These are phyloP conservation scores for Chaetomium fimeti DNA, from an alignment of 495 filamentous ascomycete genomes.

Conservation along the genomic window DNA sequence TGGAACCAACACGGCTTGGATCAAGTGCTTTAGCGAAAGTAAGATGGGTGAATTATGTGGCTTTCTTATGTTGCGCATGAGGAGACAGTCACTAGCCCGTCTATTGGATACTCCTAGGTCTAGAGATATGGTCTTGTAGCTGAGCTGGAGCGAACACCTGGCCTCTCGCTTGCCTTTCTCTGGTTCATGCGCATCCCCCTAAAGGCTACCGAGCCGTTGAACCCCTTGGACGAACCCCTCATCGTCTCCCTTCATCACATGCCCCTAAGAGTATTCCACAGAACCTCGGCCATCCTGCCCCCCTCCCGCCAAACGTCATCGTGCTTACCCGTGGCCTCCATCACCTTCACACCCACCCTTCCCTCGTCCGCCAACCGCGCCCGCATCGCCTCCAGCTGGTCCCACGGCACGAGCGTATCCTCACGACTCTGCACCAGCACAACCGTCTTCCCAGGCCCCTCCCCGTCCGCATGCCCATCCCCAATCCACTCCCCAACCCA, in stretches of 20 bases:
- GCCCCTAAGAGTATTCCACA: slow-evolving; percentile 19
- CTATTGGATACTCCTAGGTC: too few species aligned
- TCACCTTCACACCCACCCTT: slow-evolving; percentile 17
- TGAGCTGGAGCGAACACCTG: not conserved
- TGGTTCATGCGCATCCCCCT: not conserved
- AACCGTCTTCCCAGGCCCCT: slow-evolving; percentile 31
- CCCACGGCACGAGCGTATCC: slow-evolving; percentile 37
- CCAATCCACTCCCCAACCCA: slow-evolving; percentile 29
- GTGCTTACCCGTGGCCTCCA: slow-evolving; percentile 29
- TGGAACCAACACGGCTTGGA: too few species aligned
- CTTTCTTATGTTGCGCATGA: too few species aligned
- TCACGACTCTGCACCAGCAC: slow-evolving; percentile 38
- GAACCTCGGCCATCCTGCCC: slow-evolving; percentile 26
- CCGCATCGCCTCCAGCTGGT: slow-evolving; percentile 35
- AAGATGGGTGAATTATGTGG: too few species aligned
- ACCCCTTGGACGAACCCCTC: not conserved
- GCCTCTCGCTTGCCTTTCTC: not conserved
- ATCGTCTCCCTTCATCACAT: not conserved
- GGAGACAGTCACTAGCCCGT: too few species aligned
- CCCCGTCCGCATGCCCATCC: slow-evolving; percentile 1
- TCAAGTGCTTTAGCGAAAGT: too few species aligned
- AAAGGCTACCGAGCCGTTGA: not conserved
- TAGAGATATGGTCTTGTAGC: too few species aligned
- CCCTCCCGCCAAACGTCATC: slow-evolving; percentile 33
- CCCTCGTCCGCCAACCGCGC: slow-evolving; percentile 20